Conservation (phyloP, 2,329 filamentous ascomycete species). For the Coniochaeta sp. region DNA sequence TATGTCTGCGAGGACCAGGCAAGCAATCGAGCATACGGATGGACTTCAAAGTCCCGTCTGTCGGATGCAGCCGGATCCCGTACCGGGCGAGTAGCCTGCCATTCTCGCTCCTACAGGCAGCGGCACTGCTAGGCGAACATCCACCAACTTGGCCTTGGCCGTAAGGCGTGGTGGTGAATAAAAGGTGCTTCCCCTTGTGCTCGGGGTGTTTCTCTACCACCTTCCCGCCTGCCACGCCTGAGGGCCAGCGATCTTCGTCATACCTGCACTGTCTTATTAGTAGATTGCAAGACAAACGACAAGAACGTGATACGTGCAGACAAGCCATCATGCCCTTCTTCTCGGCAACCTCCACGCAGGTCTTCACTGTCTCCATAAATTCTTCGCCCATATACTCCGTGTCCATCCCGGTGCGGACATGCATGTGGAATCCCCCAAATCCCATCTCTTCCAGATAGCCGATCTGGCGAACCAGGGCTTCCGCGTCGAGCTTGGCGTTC, state of each 20-base stretch:
- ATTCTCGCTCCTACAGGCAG: constrained; percentile 13
- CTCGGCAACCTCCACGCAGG: constrained; percentile 22
- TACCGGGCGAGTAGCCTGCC: constrained; percentile 18
- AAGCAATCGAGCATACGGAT: neutral
- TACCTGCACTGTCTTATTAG: constrained; percentile 4
- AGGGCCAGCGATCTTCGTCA: constrained; percentile 24
- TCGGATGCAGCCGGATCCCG: constrained; percentile 14
- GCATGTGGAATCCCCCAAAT: constrained; percentile 23
- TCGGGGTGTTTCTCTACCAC: constrained; percentile 18
- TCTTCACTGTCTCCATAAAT: constrained; percentile 20
- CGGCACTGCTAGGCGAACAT: constrained; percentile 7
- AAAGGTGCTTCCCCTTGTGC: constrained; percentile 18
- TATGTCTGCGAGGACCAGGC: constrained; percentile 9
- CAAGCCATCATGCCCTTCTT: constrained; percentile 23
- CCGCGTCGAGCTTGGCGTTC: constrained; percentile 20
- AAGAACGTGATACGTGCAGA: constrained; percentile 4
- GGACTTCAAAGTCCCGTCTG: neutral
- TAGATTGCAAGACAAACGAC: neutral
- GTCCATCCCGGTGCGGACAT: constrained; percentile 21
- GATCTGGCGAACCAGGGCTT: constrained; percentile 20
- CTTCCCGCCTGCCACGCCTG: constrained; percentile 19
- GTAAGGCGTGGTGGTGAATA: constrained; percentile 9
- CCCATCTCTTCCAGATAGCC: constrained; percentile 22
- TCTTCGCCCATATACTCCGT: constrained; percentile 23
- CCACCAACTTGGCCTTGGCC: neutral